Evolutionary conservation across 352 stramenopile species (phyloP).

Genomic region (Aphanomyces cochlioides): DNA sequence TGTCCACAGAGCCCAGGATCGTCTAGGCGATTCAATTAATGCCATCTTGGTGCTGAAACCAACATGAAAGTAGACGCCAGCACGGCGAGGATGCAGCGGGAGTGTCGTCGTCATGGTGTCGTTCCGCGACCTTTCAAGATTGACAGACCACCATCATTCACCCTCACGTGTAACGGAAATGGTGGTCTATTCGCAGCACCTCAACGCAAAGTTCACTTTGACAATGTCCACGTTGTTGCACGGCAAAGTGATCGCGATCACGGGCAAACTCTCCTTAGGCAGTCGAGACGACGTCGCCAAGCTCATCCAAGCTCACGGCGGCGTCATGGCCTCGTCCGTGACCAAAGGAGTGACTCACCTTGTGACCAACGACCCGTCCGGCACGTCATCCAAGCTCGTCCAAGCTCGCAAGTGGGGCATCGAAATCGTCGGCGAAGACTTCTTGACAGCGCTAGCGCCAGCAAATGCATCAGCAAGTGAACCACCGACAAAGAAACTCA

Average conservation of each 20-base stretch:
- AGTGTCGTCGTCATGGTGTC: neutral
- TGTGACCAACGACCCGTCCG: neutral
- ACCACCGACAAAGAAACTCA: conserved; percentile 28
- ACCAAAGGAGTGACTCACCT: conserved; percentile 1
- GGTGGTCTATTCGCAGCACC: neutral
- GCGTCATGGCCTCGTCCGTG: neutral
- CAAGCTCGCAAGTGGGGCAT: conserved; percentile 38
- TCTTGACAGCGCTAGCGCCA: conserved; percentile 24
- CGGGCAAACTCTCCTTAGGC: neutral
- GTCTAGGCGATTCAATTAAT: neutral
- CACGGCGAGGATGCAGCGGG: conserved; percentile 6
- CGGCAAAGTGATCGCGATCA: conserved; percentile 3
- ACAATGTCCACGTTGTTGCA: neutral
- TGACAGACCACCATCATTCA: neutral
- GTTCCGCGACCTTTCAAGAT: neutral
- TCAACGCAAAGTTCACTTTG: neutral
- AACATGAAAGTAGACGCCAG: conserved; percentile 5
- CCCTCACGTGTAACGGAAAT: neutral
- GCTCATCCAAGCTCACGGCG: neutral
- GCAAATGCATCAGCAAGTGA: conserved; percentile 19
- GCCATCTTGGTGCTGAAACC: neutral
- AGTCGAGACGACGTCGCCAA: neutral
- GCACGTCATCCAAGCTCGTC: conserved; percentile 32
- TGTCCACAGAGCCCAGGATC: neutral
- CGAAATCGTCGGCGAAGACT: conserved; percentile 36